phyloP scores from a whole-genome alignment of 2,329 filamentous ascomycete species.

The Curvularia sp. region DNA sequence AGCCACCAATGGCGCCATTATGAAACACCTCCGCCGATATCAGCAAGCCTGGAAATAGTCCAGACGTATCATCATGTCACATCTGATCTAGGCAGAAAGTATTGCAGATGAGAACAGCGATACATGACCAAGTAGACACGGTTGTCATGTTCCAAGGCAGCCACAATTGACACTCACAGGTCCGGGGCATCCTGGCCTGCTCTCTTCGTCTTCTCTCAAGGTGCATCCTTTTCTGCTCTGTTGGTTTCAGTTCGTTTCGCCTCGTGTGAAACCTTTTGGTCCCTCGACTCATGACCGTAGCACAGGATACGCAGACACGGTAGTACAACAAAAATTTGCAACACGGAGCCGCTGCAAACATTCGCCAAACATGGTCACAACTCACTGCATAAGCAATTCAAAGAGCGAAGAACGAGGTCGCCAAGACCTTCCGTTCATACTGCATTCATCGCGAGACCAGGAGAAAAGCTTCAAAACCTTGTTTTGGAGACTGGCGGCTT shows the following conservation, averaged over 20 bases:
- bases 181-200: background rate
- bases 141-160: background rate
- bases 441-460: background rate
- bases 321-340: constrained; percentile 30
- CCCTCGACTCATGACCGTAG: constrained; percentile 27
- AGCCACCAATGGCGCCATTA: background rate
- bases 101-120: constrained; percentile 3
- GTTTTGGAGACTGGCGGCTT: background rate
- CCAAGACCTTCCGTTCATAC: constrained; percentile 47
- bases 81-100: constrained; percentile 8
- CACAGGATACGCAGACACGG: constrained; percentile 35
- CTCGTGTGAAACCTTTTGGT: background rate
- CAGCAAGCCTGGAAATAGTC: background rate
- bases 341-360: constrained; percentile 32
- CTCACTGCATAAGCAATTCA: constrained; percentile 48
- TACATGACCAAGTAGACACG: constrained; percentile 2
- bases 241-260: background rate
- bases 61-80: background rate
- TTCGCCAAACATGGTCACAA: constrained; percentile 42
- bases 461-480: background rate
- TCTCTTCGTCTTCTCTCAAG: background rate
- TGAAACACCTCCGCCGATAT: constrained; percentile 1
- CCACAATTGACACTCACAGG: background rate
- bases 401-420: constrained; percentile 46
- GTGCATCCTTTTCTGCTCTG: background rate